phyloP scores from a whole-genome alignment of 345 rosid species.

The Raphanus raphanistrum region DNA sequence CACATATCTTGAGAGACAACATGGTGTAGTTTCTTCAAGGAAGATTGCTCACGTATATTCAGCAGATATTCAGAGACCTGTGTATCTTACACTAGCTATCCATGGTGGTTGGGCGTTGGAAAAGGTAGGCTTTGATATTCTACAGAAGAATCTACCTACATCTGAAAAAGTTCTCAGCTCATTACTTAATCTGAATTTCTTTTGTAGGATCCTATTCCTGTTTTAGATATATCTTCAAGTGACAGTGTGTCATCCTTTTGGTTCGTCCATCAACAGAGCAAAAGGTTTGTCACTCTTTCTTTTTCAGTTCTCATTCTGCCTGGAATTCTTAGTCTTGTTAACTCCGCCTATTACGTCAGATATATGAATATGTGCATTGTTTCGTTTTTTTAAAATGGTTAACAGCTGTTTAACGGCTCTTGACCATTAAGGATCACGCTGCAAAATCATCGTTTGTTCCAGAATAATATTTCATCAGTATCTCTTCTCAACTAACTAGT shows the following conservation, averaged over 20 bases:
- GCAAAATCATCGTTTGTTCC: not conserved
- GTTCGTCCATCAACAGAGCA: slow-evolving; percentile 92
- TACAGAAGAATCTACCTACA: slow-evolving; percentile 8
- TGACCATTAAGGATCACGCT: slow-evolving; percentile 9
- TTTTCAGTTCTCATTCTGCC: slow-evolving; percentile 4
- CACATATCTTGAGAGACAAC: slow-evolving; percentile 59
- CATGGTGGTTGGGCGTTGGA: slow-evolving; percentile 94
- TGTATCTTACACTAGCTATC: slow-evolving; percentile 71
- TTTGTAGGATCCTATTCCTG: slow-evolving; percentile 75
- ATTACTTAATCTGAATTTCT: slow-evolving; percentile 12
- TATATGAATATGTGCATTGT: slow-evolving; percentile 1
- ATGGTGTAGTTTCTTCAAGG: slow-evolving; percentile 66
- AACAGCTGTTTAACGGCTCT: slow-evolving; percentile 2
- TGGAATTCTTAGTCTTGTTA: slow-evolving; percentile 14
- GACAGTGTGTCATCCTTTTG: slow-evolving; percentile 81
- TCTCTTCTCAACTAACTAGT: not conserved
- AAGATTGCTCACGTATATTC: slow-evolving; percentile 62
- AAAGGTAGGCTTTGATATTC: slow-evolving; percentile 55
- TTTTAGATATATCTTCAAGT: slow-evolving; percentile 75
- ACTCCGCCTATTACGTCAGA: slow-evolving; percentile 1
- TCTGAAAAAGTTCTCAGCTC: not conserved
- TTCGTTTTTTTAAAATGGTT: not conserved
- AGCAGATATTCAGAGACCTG: slow-evolving; percentile 70
- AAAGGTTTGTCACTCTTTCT: slow-evolving; percentile 58
- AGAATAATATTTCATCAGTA: not conserved